These are phyloP conservation scores for Fusarium scirpi DNA, from an alignment of 2,329 filamentous ascomycete species.

Conservation along the genomic window DNA sequence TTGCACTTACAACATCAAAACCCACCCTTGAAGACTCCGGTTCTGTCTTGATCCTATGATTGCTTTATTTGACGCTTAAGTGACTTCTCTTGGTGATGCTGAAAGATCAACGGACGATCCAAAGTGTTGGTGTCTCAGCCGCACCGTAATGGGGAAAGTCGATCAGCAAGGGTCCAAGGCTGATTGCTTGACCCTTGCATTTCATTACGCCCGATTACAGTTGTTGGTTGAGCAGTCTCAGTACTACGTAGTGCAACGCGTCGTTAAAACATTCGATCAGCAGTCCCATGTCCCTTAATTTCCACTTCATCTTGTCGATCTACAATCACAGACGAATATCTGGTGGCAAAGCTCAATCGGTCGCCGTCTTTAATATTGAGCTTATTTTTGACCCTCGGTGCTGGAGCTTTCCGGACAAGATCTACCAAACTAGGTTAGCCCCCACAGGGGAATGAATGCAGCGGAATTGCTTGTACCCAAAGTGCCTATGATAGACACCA, in stretches of 20 bases:
- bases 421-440: too few species aligned
- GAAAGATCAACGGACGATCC: background rate
- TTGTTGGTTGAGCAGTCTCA: background rate
- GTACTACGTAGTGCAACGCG: background rate
- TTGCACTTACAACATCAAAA: too few species aligned
- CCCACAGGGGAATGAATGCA: too few species aligned
- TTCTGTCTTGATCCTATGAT: too few species aligned
- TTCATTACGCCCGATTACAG: background rate
- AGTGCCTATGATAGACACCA: too few species aligned
- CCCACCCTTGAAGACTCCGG: too few species aligned
- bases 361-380: background rate
- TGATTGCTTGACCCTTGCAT: background rate
- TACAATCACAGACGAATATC: background rate
- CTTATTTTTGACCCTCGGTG: background rate
- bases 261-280: accelerated
- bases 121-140: conserved; percentile 13
- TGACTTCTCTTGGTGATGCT: background rate
- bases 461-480: too few species aligned
- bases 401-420: too few species aligned
- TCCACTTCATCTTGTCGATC: background rate
- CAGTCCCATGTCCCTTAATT: background rate
- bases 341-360: background rate
- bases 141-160: conserved; percentile 13
- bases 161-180: background rate
- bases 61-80: too few species aligned